Base-by-base conservation (phyloP, 495 filamentous ascomycete species). In the Paragyromitra xinjiangensis region DNA sequence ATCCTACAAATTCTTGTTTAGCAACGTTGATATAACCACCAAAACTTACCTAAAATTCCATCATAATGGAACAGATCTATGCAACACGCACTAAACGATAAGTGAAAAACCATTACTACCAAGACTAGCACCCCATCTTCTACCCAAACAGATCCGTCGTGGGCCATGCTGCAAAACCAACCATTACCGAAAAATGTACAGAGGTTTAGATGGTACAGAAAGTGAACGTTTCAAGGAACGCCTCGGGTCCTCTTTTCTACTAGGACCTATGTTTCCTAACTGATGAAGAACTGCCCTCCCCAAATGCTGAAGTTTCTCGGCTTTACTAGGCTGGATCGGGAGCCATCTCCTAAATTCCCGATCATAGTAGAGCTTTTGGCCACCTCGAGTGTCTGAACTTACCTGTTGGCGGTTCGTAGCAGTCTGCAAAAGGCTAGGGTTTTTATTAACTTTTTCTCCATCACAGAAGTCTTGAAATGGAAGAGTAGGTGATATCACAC, bases 331-430 rank as follows among this genome's bases (percentile, higher is more conserved):
- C 7, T 62, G 14, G 19, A 39, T n/a, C 34, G 2, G 34, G 29
- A 40, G 12, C 58, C 58, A 62, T 39, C 34, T 37, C 58, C 19
- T 62, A 2, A 62, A 37, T 37, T 37, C 14, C 37, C 0, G 34
- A 19, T 62, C 16, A 16, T 62, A 62, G 58, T 62, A 39, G 58
- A 62, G 58, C 37, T 62, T 39, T 39, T 62, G 34, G 11, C n/a
- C 34, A 9, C 12, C 58, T n/a, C 29, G 58, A 39, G 14, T 39
- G 3, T 22, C 61, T 22, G 19, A 6, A 1, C 16, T n/a, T 61
- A 5, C 12, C 9, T n/a, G 8, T 14, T 6, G 6, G 39, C 16
- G 16, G n/a, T 24, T 8, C 19, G 56, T 39, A 14, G 1, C 6
- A 14, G 29, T 8, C 12, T 39, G 12, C 6, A 16, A 39, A 39